A percentile compares a stretch with the other conserved stretches of the same genome.
Evolutionary conservation across 2,329 filamentous ascomycete genomes (phyloP).

Genomic region (Ophiostoma ulmi): DNA sequence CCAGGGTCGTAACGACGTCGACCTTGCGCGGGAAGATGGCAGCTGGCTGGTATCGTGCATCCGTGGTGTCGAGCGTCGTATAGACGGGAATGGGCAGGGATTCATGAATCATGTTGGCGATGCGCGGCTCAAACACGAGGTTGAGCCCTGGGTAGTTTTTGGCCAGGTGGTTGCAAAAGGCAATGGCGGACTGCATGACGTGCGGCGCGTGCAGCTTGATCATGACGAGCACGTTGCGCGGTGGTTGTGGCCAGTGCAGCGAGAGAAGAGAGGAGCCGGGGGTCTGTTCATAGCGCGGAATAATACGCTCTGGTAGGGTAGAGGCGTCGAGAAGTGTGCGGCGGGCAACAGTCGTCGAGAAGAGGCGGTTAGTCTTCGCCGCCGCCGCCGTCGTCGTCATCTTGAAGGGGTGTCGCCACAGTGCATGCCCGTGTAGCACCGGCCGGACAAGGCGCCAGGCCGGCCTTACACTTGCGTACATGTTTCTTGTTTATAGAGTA

Average conservation of each 20-base stretch:
- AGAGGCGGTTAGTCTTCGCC: slow-evolving; percentile 30
- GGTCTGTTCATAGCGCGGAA: slow-evolving; percentile 60
- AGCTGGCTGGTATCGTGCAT: slow-evolving; percentile 32
- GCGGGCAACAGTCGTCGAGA: slow-evolving; percentile 46
- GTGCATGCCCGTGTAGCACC: background rate
- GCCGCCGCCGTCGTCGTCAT: background rate
- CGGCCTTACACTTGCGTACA: background rate
- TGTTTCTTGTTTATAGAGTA: background rate
- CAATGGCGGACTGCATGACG: slow-evolving; percentile 48
- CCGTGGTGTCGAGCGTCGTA: slow-evolving; percentile 18
- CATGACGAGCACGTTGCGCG: slow-evolving; percentile 53
- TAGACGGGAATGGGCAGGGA: slow-evolving; percentile 70
- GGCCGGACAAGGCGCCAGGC: background rate
- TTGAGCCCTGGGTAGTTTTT: slow-evolving; percentile 74
- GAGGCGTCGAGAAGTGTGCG: slow-evolving; percentile 48
- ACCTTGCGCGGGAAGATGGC: slow-evolving; percentile 68
- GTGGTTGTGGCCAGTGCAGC: slow-evolving; percentile 50
- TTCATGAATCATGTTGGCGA: slow-evolving; percentile 67
- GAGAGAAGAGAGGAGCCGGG: slow-evolving; percentile 51
- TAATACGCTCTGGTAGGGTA: slow-evolving; percentile 49
- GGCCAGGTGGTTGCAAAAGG: slow-evolving; percentile 66
- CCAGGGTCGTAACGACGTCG: slow-evolving; percentile 83
- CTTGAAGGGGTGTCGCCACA: background rate
- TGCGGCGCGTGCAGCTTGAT: slow-evolving; percentile 54
- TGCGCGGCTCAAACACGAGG: slow-evolving; percentile 73